These are phyloP conservation scores for Kluyveromyces aestuarii DNA, from an alignment of 805 yeast genomes.

Conservation along the genomic window DNA sequence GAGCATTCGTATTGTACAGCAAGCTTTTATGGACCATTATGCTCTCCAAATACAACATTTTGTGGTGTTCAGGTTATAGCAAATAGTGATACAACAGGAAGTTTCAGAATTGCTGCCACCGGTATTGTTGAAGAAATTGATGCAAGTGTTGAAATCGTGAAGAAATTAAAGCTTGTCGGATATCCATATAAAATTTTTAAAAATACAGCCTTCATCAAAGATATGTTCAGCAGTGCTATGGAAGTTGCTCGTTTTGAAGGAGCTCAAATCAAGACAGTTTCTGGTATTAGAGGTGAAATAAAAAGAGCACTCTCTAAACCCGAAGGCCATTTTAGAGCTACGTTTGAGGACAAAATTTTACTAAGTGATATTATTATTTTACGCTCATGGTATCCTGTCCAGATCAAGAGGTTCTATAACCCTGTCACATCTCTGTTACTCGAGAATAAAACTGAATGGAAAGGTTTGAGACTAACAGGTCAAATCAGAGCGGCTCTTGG, in stretches of 20 bases:
- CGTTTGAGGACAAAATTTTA: constrained; percentile 90
- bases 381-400: constrained; percentile 96
- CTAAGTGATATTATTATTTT: constrained; percentile 84
- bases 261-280: constrained; percentile 90
- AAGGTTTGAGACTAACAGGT: constrained; percentile 94
- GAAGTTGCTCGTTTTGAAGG: constrained; percentile 99
- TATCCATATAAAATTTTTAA: constrained; percentile 88
- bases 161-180: constrained; percentile 91
- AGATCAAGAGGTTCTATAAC: constrained; percentile 82
- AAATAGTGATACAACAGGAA: constrained; percentile 72
- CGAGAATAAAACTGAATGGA: constrained; percentile 76
- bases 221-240: constrained; percentile 85
- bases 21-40: constrained; percentile 93
- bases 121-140: constrained; percentile 94
- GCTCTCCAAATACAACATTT: constrained; percentile 95
- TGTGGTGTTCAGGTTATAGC: constrained; percentile 91
- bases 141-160: constrained; percentile 81
- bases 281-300: constrained; percentile 96
- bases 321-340: constrained; percentile 92
- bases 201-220: constrained; percentile 94
- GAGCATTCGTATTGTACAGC: constrained; percentile 97
- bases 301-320: constrained; percentile 90
- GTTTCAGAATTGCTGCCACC: constrained; percentile 92
- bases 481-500: constrained; percentile 73
- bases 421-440: constrained; percentile 89